Evolutionary conservation across 164 flowering plant species (phyloP), one percentile per base, ranked within the genome.

Genomic region (Vitis riparia): DNA sequence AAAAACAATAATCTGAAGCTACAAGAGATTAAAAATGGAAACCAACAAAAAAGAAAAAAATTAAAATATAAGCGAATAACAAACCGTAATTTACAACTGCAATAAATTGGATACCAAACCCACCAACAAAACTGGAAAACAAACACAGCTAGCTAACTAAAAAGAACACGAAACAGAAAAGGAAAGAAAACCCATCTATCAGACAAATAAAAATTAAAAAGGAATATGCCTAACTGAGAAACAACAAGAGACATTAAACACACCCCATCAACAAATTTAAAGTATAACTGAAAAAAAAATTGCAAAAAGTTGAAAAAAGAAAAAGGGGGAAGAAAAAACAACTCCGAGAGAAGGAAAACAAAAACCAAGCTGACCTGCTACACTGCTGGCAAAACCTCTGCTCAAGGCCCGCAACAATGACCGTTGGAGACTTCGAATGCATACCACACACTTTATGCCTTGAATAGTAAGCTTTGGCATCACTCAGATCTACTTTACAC

Each of bases 301-400:
- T 15, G 27, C 27, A 13, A 10, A 59, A 59, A 59, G 15, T 19
- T 0, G n/a, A 50, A 7, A 13, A 27, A 57, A 56, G 16, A 32
- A 30, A 67, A 44, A 51, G 13, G 59, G 48, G 9, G 16, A 51
- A 56, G 0, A 65, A 48, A 19, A 9, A 47, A 55, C 37, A 67
- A 68, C 56, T 17, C 14, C 3, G 2, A 56, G 32, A 65, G 50
- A 56, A 61, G 30, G n/a, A 30, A 15, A 68, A 17, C 0, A 5
- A 27, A 52, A 67, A n/a, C 8, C 14, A 19, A 62, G 62, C 82
- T 67, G 70, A 91, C 94, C 94, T 88, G 89, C 94, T 91, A 71
- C 94, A 91, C 86, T 91, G 97, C 73, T 91, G 97, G 77, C 93
- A 91, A 76, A 91, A 91, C 78, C 97, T 81, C 80, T 91, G 93